Base-by-base conservation (phyloP, 179 eudicot genomes). In the Spinacia oleracea region DNA sequence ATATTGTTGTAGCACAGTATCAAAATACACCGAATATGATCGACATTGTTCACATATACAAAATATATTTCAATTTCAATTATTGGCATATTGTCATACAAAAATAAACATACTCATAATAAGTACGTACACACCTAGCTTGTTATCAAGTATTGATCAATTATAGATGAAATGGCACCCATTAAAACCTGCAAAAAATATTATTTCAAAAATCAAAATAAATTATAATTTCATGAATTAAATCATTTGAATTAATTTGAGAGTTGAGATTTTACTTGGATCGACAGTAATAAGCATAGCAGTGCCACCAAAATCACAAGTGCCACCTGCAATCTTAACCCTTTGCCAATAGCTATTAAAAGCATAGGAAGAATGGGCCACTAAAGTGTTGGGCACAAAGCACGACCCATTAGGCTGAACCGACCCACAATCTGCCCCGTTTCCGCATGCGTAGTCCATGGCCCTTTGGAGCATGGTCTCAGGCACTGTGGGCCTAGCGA, bases 291-390 rank as follows among this genome's bases (percentile, higher is more conserved):
- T 79, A 56, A 86, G 87, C 87, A 82, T 84, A 38, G 87, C 89
- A 56, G 85, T 82, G 35, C 87, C 85, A 5, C 89, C 85, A 82
- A 86, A 84, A 78, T 86, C 85, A 78, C 89, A 86, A 80, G 87
- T 79, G 29, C 89, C 89, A 21, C 87, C 87, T 25, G 64, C 55
- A 51, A 38, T 67, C 71, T 82, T 86, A 32, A 83, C 84, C 78
- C 80, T 84, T 78, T 86, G 89, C 87, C 87, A 86, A 72, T 84
- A 86, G 69, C 85, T 86, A 82, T 86, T 86, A 66, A 84, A 86
- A 53, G 89, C 89, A 75, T 79, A 86, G 1, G 89, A 86, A 23
- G 89, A 87, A 80, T 86, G 85, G 68, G 89, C 78, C 27, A 86
- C 81, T 59, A 86, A 74, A 9, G 65, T 83, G 31, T 81, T 86